phyloP scores from a whole-genome alignment of 257 asterid species.

The Jacaranda copaia region DNA sequence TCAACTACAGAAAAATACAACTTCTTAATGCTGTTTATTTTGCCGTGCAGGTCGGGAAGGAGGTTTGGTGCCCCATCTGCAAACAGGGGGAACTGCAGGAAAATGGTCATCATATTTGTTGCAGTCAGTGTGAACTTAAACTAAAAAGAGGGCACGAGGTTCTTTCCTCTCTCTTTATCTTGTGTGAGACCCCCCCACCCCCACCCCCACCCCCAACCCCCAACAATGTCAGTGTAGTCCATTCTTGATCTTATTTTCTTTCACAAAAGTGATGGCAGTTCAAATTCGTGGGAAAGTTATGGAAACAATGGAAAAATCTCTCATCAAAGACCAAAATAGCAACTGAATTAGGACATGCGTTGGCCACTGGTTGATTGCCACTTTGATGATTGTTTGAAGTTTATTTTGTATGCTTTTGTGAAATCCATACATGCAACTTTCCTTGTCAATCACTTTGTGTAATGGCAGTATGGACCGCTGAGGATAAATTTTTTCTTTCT shows the following conservation, averaged over 20 bases:
- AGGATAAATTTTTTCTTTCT: no score
- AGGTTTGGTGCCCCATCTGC: slow-evolving; percentile 95
- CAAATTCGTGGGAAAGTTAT: not conserved
- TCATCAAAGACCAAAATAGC: not conserved
- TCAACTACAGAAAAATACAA: not conserved
- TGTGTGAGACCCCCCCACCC: slow-evolving; percentile 13
- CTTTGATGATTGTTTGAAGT: not conserved
- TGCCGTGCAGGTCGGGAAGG: slow-evolving; percentile 56
- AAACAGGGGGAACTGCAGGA: slow-evolving; percentile 79
- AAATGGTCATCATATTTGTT: slow-evolving; percentile 56
- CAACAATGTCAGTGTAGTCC: not conserved
- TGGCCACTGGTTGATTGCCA: slow-evolving; percentile 1
- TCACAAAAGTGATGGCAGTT: slow-evolving; percentile 29
- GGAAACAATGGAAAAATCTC: not conserved
- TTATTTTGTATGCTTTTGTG: not conserved
- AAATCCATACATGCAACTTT: slow-evolving; percentile 1
- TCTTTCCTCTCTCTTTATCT: slow-evolving; percentile 34
- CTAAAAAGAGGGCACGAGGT: slow-evolving; percentile 81
- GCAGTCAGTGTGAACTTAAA: slow-evolving; percentile 69
- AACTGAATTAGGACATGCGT: not conserved
- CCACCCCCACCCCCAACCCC: not conserved
- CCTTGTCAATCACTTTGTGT: not conserved
- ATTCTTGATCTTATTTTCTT: slow-evolving; percentile 5
- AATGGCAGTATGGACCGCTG: not conserved
- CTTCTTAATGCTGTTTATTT: slow-evolving; percentile 31